A percentile compares a stretch with the other conserved stretches of the same genome.
These are phyloP conservation scores for Neurospora cerealis DNA, from an alignment of 495 filamentous ascomycete species.

Conservation along the genomic window DNA sequence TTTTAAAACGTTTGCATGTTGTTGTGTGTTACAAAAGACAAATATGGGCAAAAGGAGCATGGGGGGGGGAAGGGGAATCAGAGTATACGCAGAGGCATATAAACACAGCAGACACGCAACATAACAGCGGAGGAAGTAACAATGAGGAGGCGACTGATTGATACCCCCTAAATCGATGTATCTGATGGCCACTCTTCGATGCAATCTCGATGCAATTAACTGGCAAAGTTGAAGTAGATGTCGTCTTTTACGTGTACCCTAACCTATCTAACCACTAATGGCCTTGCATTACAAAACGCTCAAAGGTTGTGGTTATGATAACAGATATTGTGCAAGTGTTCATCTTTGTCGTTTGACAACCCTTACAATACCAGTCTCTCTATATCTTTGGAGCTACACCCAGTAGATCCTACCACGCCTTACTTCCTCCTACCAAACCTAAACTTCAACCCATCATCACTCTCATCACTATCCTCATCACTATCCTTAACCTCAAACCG, in stretches of 20 bases:
- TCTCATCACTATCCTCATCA: slow-evolving; percentile 35
- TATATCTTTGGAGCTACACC: not conserved
- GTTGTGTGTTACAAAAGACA: not conserved
- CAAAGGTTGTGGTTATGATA: not conserved
- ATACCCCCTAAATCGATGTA: not conserved
- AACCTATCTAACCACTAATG: not conserved
- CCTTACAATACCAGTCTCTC: not conserved
- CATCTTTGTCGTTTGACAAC: not conserved
- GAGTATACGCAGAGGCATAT: not conserved
- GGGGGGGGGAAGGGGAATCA: not conserved
- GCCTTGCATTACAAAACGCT: not conserved
- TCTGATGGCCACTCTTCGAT: not conserved
- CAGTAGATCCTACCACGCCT: not conserved
- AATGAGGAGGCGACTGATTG: not conserved
- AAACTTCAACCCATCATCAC: slow-evolving; percentile 45
- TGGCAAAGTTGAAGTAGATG: not conserved
- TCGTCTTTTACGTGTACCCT: not conserved
- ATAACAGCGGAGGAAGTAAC: not conserved
- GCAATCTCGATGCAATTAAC: not conserved
- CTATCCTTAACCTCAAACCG: slow-evolving; percentile 19
- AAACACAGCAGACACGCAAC: not conserved
- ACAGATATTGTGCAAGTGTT: not conserved
- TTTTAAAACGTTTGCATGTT: not conserved
- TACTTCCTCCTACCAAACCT: slow-evolving; percentile 29
- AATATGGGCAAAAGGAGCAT: not conserved